A percentile compares a stretch with the other conserved stretches of the same genome.
Conservation (phyloP, 192 early-diverging fungal genomes). For the Backusella westeae region DNA sequence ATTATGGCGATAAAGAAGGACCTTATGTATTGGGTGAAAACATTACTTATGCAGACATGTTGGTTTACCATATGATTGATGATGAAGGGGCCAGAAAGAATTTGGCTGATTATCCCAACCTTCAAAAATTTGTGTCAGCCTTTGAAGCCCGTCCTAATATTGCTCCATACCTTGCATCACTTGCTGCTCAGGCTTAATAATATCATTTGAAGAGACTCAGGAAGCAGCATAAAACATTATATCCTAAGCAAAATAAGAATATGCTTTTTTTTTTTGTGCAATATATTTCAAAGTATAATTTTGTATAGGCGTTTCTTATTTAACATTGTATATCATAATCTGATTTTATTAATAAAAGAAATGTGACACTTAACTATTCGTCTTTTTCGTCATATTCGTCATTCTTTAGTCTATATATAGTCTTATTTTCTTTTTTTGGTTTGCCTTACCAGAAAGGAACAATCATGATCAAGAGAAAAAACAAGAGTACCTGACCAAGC, state of each 20-base stretch:
- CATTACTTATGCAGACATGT: not conserved
- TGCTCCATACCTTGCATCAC: not conserved
- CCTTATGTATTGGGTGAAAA: not conserved
- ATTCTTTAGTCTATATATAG: not conserved
- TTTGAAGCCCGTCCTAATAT: conserved; percentile 5
- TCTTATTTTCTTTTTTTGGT: no score
- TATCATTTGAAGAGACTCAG: not conserved
- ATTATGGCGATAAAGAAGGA: not conserved
- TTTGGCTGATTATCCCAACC: not conserved
- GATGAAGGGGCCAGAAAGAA: not conserved
- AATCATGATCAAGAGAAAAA: no score
- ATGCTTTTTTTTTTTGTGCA: not conserved
- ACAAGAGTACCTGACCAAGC: no score
- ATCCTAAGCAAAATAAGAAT: not conserved
- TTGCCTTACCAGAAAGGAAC: no score
- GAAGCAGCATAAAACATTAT: not conserved
- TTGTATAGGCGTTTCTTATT: not conserved
- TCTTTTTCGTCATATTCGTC: not conserved
- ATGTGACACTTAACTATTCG: not conserved
- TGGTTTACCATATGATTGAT: not conserved
- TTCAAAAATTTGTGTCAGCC: not conserved
- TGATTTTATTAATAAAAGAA: not conserved
- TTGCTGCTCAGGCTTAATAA: not conserved
- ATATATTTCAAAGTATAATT: not conserved
- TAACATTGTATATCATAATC: not conserved